Conservation (phyloP, 1,284 basidiomycete genomes). For the Blastosporella zonata region DNA sequence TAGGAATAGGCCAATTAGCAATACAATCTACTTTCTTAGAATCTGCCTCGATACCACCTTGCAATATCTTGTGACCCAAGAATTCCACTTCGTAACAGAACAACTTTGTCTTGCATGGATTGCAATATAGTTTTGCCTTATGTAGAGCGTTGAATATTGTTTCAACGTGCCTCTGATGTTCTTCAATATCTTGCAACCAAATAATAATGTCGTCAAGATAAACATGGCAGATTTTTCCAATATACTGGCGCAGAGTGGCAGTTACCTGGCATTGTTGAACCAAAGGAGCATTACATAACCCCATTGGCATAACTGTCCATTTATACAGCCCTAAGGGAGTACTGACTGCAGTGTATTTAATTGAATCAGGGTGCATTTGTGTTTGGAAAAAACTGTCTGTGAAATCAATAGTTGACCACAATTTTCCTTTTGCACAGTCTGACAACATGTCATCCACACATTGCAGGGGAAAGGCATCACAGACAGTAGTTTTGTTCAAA, state of each 20-base stretch:
- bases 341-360: conserved; percentile 34
- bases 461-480: not conserved
- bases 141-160: not conserved
- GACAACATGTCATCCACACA: not conserved
- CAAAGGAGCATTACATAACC: not conserved
- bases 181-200: conserved; percentile 33
- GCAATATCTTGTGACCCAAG: not conserved
- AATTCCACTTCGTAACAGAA: not conserved
- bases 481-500: not conserved
- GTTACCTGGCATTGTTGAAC: conserved; percentile 34
- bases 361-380: conserved; percentile 32
- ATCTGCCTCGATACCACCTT: not conserved
- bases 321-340: conserved; percentile 39
- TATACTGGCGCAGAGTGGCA: conserved; percentile 25
- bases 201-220: conserved; percentile 47
- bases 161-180: conserved; percentile 31
- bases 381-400: conserved; percentile 43
- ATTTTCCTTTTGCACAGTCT: conserved; percentile 27
- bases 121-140: not conserved
- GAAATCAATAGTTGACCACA: conserved; percentile 38
- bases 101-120: not conserved
- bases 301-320: conserved; percentile 33
- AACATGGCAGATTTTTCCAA: conserved; percentile 38
- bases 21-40: not conserved
- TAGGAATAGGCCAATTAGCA: not conserved